Percentiles rank a stretch among this genome's conserved stretches.
phyloP scores from a whole-genome alignment of 2,329 filamentous ascomycete genomes.

The Fusarium marasasianum region DNA sequence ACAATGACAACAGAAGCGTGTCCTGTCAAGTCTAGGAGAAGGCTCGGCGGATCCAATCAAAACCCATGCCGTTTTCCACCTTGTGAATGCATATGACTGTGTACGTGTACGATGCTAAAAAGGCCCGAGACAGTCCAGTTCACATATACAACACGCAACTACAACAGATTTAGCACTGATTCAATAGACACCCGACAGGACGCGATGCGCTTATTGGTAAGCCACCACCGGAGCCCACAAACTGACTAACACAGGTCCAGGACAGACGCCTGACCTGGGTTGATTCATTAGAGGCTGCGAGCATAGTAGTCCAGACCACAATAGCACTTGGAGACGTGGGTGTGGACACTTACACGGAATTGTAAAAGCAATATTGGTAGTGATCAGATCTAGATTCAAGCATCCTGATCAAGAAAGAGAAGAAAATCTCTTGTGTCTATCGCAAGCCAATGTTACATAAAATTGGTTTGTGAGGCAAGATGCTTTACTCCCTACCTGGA shows the following conservation, averaged over 20 bases:
- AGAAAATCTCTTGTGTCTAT: background rate
- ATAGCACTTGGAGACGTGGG: background rate
- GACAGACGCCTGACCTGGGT: background rate
- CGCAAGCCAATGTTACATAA: background rate
- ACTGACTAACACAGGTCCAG: background rate
- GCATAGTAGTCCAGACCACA: background rate
- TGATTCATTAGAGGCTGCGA: slow-evolving; percentile 7
- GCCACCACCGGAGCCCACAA: background rate
- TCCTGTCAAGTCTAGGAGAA: background rate
- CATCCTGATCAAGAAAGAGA: background rate
- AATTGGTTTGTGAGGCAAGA: background rate
- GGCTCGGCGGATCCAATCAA: background rate
- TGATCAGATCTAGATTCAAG: background rate
- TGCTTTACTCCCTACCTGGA: background rate
- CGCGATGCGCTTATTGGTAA: background rate
- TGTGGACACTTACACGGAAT: background rate
- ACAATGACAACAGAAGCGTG: background rate
- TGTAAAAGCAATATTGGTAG: background rate
- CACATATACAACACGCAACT: background rate
- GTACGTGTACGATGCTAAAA: background rate
- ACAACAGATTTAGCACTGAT: background rate
- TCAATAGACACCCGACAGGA: background rate
- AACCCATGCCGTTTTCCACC: background rate
- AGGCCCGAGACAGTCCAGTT: background rate
- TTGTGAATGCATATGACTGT: background rate